Evolutionary conservation across 352 stramenopile genomes (phyloP), one percentile per base, ranked within the genome.

Genomic region (Phytophthora palmivora): DNA sequence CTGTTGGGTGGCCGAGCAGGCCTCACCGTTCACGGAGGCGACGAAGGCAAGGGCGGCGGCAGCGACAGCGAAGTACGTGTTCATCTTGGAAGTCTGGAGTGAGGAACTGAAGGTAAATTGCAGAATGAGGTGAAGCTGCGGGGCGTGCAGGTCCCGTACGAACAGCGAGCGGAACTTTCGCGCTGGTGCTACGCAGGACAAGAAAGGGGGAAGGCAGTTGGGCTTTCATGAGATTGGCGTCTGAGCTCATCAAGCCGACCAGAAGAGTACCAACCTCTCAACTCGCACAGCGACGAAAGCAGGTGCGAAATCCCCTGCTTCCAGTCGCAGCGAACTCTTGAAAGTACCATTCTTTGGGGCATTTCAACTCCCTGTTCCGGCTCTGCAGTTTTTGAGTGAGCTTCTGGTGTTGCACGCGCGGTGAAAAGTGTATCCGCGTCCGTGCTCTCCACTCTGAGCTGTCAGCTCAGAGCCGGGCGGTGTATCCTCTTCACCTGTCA

Each of bases 51-150:
- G 39, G 16, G 56, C 59, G 36, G 67, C 55, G 24, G 53, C 50
- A 52, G 57, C 56, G 36, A 75, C 38, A 49, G 61, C 59, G 30
- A 70, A 65, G 57, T 73, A 73, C 46, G 54, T 61, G 48, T 78
- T 78, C 64, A 74, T 78, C 39, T 57, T 67, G 49, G 14, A 30
- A 21, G 43, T 24, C 19, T 49, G 43, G 33, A 34, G 58, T 70
- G 55, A 36, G 44, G 7, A 47, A 56, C 10, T 18, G 36, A 62
- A 60, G 33, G 67, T 26, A 57, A 76, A 72, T 76, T 68, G 63
- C 16, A 64, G 58, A 72, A 72, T 76, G 68, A 70, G 10, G 28
- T 52, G 37, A 14, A 37, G 22, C 19, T 46, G 18, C 22, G 28
- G 38, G 41, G 37, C 12, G 9, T 15, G 18, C 12, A 14, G 30